These are phyloP conservation scores for Sugiyamaella mastotermitis DNA, from an alignment of 805 yeast genomes.

Conservation along the genomic window DNA sequence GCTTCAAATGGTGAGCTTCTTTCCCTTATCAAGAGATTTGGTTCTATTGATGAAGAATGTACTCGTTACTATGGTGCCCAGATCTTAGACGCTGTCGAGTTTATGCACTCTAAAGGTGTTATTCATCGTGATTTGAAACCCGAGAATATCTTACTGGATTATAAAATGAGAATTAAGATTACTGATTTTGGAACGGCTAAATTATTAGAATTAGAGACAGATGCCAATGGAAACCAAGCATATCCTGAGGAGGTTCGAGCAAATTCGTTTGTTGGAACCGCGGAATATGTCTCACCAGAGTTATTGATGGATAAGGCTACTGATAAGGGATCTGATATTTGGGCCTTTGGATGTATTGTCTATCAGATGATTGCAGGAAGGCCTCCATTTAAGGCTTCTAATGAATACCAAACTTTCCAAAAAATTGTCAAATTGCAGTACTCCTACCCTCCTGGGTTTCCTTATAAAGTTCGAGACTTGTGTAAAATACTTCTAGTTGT, in stretches of 20 bases:
- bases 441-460: conserved; percentile 60
- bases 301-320: conserved; percentile 69
- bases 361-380: conserved; percentile 76
- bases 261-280: conserved; percentile 90
- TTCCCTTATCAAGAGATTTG: conserved; percentile 55
- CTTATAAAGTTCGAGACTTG: conserved; percentile 58
- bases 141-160: conserved; percentile 80
- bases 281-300: conserved; percentile 95
- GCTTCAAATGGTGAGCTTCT: conserved; percentile 95
- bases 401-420: conserved; percentile 83
- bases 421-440: conserved; percentile 76
- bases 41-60: conserved; percentile 69
- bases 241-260: conserved; percentile 36
- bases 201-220: conserved; percentile 39
- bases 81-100: conserved; percentile 82
- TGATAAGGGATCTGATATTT: conserved; percentile 79
- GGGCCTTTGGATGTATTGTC: conserved; percentile 91
- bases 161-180: conserved; percentile 80
- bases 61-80: conserved; percentile 79
- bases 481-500: conserved; percentile 59
- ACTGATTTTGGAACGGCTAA: conserved; percentile 99
- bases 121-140: conserved; percentile 95
- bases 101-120: conserved; percentile 83
- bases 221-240: conserved; percentile 21
- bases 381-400: conserved; percentile 85